Conservation (phyloP, 129 eudicot species). For the Apium graveolens region DNA sequence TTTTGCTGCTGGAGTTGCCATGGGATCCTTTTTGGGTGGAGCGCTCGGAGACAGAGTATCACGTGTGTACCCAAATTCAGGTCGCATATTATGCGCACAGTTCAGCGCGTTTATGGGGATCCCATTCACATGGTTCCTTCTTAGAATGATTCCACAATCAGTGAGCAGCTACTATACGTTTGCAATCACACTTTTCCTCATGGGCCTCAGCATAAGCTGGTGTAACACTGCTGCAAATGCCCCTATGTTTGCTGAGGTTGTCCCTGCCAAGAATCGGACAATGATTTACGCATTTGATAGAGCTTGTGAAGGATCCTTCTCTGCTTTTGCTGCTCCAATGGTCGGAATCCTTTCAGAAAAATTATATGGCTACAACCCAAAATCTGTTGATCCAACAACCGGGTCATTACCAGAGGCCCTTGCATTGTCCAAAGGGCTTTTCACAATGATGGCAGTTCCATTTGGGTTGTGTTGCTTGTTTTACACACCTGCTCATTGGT, state of each 20-base stretch:
- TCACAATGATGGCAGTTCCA: conserved; percentile 92
- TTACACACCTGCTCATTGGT: conserved; percentile 74
- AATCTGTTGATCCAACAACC: conserved; percentile 46
- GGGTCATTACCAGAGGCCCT: conserved; percentile 74
- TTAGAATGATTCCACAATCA: conserved; percentile 62
- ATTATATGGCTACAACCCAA: conserved; percentile 74
- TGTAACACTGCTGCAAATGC: conserved; percentile 72
- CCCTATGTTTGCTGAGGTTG: conserved; percentile 97
- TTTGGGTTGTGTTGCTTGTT: conserved; percentile 84
- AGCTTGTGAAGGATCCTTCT: conserved; percentile 82
- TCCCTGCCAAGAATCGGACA: conserved; percentile 85
- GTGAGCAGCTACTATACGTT: conserved; percentile 51
- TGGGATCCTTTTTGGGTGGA: conserved; percentile 80
- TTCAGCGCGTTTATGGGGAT: conserved; percentile 92
- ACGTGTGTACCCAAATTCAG: conserved; percentile 64
- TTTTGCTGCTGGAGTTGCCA: conserved; percentile 73
- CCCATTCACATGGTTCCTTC: conserved; percentile 84
- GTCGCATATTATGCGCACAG: conserved; percentile 88
- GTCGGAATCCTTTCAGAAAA: conserved; percentile 87
- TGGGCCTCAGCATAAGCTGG: conserved; percentile 96
- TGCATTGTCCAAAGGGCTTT: conserved; percentile 79
- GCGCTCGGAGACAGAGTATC: conserved; percentile 72
- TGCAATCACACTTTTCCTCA: conserved; percentile 63
- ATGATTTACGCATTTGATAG: conserved; percentile 96
- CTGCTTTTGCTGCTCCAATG: conserved; percentile 89